These are phyloP conservation scores for Tubosaeta sp. DNA, from an alignment of 768 basidiomycete species.

Conservation along the genomic window DNA sequence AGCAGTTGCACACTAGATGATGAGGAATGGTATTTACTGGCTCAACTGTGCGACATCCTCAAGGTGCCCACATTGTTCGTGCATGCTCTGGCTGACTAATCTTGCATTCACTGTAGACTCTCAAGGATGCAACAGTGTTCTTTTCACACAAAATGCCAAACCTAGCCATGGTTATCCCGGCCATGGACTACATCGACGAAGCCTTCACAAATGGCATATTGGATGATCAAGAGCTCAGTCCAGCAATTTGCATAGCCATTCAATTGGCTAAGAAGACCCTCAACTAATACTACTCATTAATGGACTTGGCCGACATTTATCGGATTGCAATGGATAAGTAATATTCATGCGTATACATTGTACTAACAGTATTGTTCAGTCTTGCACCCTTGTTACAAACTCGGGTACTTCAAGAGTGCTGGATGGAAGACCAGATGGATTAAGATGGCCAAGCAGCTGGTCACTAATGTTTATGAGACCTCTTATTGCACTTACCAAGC, in stretches of 20 bases:
- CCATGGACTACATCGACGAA: neutral
- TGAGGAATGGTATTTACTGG: constrained; percentile 32
- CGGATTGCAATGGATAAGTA: neutral
- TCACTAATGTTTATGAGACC: neutral
- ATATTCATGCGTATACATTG: neutral
- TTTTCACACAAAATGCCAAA: neutral
- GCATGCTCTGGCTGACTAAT: neutral
- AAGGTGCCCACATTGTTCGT: neutral
- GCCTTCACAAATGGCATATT: neutral
- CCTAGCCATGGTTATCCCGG: neutral
- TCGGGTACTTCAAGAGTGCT: neutral
- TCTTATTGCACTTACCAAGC: no score
- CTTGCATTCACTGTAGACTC: neutral
- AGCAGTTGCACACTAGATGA: constrained; percentile 21
- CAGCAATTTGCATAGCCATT: neutral
- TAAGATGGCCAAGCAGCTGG: neutral
- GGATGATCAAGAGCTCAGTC: neutral
- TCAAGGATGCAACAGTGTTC: neutral
- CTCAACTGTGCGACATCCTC: constrained; percentile 25
- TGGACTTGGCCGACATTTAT: neutral
- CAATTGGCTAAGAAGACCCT: neutral
- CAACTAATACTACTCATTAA: neutral
- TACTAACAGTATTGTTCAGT: neutral
- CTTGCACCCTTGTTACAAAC: neutral
- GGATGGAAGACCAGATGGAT: neutral